Evolutionary conservation across 2,329 filamentous ascomycete species (phyloP).

Genomic region (Cercospora sp.): DNA sequence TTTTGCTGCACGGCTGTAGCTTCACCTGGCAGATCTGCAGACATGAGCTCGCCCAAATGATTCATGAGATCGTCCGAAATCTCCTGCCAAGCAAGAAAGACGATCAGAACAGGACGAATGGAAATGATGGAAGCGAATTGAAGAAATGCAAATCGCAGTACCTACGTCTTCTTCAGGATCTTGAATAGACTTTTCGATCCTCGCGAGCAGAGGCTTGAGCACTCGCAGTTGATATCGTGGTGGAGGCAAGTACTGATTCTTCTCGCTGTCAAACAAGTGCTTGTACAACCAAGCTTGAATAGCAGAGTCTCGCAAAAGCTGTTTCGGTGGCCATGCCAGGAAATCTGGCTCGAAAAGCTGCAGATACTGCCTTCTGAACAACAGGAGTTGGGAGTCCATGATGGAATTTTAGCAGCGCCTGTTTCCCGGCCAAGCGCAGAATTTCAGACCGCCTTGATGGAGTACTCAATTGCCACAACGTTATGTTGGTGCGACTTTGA

Average conservation of each 20-base stretch:
- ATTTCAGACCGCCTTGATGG: not conserved
- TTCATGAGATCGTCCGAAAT: slow-evolving; percentile 79
- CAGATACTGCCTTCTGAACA: slow-evolving; percentile 73
- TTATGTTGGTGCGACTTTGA: not conserved
- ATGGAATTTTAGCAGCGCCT: not conserved
- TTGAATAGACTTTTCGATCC: slow-evolving; percentile 71
- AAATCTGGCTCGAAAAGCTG: slow-evolving; percentile 66
- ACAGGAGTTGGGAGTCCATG: slow-evolving; percentile 41
- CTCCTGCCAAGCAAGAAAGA: slow-evolving; percentile 57
- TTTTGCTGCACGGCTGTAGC: slow-evolving; percentile 67
- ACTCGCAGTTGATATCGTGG: slow-evolving; percentile 68
- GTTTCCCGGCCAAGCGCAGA: not conserved
- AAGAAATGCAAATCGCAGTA: slow-evolving; percentile 32
- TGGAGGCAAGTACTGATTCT: slow-evolving; percentile 61
- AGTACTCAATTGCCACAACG: not conserved
- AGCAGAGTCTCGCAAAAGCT: slow-evolving; percentile 58
- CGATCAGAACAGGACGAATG: slow-evolving; percentile 30
- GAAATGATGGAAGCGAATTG: not conserved
- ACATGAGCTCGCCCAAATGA: slow-evolving; percentile 64
- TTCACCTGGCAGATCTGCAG: slow-evolving; percentile 64
- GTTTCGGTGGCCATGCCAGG: slow-evolving; percentile 63
- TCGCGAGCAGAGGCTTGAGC: slow-evolving; percentile 69
- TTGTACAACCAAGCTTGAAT: slow-evolving; percentile 68
- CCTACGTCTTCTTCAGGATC: slow-evolving; percentile 88
- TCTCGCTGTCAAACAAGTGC: slow-evolving; percentile 64